phyloP scores from a whole-genome alignment of 2,329 filamentous ascomycete species.

The Capronia coronata region DNA sequence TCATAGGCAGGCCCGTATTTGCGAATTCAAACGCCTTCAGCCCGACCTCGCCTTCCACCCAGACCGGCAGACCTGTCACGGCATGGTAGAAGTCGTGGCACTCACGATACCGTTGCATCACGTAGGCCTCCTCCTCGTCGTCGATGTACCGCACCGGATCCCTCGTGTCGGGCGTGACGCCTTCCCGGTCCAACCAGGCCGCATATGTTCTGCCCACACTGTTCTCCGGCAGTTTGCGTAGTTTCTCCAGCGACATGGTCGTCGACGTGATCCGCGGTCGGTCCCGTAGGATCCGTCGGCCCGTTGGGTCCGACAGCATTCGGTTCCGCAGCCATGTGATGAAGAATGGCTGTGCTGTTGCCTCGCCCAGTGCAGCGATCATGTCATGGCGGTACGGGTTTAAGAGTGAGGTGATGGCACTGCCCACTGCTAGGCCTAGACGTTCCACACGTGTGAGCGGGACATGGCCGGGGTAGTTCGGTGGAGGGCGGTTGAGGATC shows the following conservation, averaged over 20 bases:
- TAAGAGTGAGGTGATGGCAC: conserved; percentile 54
- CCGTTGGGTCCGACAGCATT: conserved; percentile 79
- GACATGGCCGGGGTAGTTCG: conserved; percentile 88
- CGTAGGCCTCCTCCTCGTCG: conserved; percentile 91
- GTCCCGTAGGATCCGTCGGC: conserved; percentile 83
- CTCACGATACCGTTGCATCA: conserved; percentile 96
- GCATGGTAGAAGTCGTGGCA: conserved; percentile 98
- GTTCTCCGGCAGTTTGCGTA: conserved; percentile 65
- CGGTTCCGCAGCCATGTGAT: conserved; percentile 83
- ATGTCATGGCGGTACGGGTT: conserved; percentile 81
- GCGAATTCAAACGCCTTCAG: conserved; percentile 96
- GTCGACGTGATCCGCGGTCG: conserved; percentile 79
- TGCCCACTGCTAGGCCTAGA: conserved; percentile 59
- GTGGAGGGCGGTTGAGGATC: conserved; percentile 72
- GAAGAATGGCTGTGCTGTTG: conserved; percentile 91
- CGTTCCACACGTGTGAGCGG: conserved; percentile 76
- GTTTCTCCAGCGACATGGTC: conserved; percentile 58
- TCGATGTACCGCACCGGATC: conserved; percentile 81
- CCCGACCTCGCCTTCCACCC: conserved; percentile 95
- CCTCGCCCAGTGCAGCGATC: conserved; percentile 88
- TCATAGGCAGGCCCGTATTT: conserved; percentile 93
- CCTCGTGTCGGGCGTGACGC: conserved; percentile 86
- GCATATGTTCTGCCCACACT: conserved; percentile 78
- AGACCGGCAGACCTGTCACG: conserved; percentile 78
- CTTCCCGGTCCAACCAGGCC: conserved; percentile 87